Evolutionary conservation across 805 yeast genomes (phyloP).

Genomic region (Sugiyamaella lignohabitans): DNA sequence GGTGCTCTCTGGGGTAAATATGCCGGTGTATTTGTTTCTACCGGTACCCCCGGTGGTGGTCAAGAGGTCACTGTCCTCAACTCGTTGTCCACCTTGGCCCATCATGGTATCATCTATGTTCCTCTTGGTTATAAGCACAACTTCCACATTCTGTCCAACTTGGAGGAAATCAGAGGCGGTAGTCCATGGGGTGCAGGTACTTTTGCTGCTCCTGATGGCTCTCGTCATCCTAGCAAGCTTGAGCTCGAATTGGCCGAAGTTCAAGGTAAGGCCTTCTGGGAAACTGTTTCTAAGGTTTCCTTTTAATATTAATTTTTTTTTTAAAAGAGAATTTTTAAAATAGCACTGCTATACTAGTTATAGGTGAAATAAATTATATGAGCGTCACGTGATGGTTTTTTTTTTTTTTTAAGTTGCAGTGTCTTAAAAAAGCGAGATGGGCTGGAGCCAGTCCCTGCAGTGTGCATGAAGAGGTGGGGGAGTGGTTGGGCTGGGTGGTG

Average conservation of each 20-base stretch:
- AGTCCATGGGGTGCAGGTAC: slow-evolving; percentile 88
- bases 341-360: not conserved
- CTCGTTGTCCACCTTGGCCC: slow-evolving; percentile 53
- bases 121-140: slow-evolving; percentile 67
- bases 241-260: slow-evolving; percentile 57
- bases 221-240: slow-evolving; percentile 56
- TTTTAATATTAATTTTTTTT: not conserved
- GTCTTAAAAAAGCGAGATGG: not conserved
- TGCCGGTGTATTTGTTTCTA: slow-evolving; percentile 64
- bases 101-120: slow-evolving; percentile 71
- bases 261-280: slow-evolving; percentile 65
- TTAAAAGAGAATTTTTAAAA: too few relatives aligned
- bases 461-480: too few relatives aligned
- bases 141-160: slow-evolving; percentile 48
- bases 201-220: slow-evolving; percentile 68
- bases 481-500: too few relatives aligned
- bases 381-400: too few relatives aligned
- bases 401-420: not conserved
- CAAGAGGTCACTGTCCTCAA: slow-evolving; percentile 65
- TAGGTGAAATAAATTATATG: too few relatives aligned
- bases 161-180: slow-evolving; percentile 71
- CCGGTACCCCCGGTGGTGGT: slow-evolving; percentile 74
- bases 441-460: not conserved
- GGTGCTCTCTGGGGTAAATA: slow-evolving; percentile 68
- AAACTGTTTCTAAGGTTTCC: slow-evolving; percentile 28